phyloP scores from a whole-genome alignment of 2,329 filamentous ascomycete genomes.

The Phoma sp. region DNA sequence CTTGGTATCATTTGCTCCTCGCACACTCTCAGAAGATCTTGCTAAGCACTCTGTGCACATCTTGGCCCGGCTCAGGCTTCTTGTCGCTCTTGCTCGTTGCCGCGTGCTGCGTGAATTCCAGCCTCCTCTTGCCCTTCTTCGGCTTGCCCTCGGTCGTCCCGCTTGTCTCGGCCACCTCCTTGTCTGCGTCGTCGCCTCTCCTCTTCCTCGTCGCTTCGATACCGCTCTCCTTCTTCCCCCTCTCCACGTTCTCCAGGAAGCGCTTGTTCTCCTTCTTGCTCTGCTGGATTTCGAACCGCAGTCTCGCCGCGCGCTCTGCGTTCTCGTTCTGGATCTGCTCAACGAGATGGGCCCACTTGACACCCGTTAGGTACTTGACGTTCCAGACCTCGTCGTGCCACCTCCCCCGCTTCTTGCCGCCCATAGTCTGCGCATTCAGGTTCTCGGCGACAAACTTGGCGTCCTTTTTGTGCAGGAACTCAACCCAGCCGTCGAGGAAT shows the following conservation, averaged over 20 bases:
- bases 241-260: conserved; percentile 80
- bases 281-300: conserved; percentile 79
- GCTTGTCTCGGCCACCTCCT: conserved; percentile 9
- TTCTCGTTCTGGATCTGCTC: conserved; percentile 84
- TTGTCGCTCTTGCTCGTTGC: conserved; percentile 51
- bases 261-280: conserved; percentile 80
- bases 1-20: conserved; percentile 14
- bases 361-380: conserved; percentile 78
- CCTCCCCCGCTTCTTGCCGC: conserved; percentile 82
- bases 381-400: conserved; percentile 91
- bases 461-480: conserved; percentile 77
- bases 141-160: conserved; percentile 34
- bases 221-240: conserved; percentile 72
- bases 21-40: conserved; percentile 42
- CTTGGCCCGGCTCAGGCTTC: conserved; percentile 40
- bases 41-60: conserved; percentile 44
- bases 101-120: conserved; percentile 72
- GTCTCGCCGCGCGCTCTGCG: conserved; percentile 75
- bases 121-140: conserved; percentile 37
- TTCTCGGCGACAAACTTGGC: conserved; percentile 78
- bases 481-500: conserved; percentile 87
- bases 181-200: conserved; percentile 50
- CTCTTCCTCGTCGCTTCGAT: conserved; percentile 65
- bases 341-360: conserved; percentile 77
- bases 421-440: conserved; percentile 78